Percentiles rank a stretch among this genome's conserved stretches.
phyloP scores from a whole-genome alignment of 2,329 filamentous ascomycete genomes.

The Colletotrichum trifolii region DNA sequence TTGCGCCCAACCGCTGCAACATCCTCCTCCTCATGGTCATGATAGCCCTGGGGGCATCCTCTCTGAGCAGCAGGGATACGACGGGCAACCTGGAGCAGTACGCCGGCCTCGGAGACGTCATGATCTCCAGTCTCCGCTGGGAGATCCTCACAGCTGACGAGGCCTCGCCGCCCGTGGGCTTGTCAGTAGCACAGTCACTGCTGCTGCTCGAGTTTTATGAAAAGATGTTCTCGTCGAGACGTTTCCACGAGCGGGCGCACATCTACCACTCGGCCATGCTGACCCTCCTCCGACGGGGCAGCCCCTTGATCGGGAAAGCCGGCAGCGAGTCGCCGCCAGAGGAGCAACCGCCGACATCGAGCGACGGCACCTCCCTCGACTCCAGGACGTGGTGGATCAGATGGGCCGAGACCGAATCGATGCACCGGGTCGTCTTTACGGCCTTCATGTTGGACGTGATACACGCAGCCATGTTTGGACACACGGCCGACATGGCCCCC shows the following conservation, averaged over 20 bases:
- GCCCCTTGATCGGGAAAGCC: slow-evolving; percentile 83
- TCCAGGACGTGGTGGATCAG: slow-evolving; percentile 77
- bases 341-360: slow-evolving; percentile 51
- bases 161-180: slow-evolving; percentile 82
- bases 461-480: slow-evolving; percentile 93
- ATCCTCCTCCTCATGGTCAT: slow-evolving; percentile 83
- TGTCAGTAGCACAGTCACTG: slow-evolving; percentile 90
- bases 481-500: slow-evolving; percentile 89
- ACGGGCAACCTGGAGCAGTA: slow-evolving; percentile 60
- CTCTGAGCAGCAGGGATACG: slow-evolving; percentile 73
- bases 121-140: slow-evolving; percentile 80
- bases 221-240: slow-evolving; percentile 88
- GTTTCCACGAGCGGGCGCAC: slow-evolving; percentile 86
- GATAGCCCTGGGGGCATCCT: slow-evolving; percentile 85
- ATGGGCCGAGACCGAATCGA: slow-evolving; percentile 91
- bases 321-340: slow-evolving; percentile 83
- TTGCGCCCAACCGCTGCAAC: slow-evolving; percentile 81
- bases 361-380: slow-evolving; percentile 47
- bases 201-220: slow-evolving; percentile 89
- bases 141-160: slow-evolving; percentile 86
- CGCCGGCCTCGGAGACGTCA: slow-evolving; percentile 65
- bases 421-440: slow-evolving; percentile 85
- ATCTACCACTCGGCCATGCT: slow-evolving; percentile 90
- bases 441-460: slow-evolving; percentile 91
- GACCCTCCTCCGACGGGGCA: slow-evolving; percentile 85